Base-by-base conservation (phyloP, 768 basidiomycete species). In the Boletus coccyginus region DNA sequence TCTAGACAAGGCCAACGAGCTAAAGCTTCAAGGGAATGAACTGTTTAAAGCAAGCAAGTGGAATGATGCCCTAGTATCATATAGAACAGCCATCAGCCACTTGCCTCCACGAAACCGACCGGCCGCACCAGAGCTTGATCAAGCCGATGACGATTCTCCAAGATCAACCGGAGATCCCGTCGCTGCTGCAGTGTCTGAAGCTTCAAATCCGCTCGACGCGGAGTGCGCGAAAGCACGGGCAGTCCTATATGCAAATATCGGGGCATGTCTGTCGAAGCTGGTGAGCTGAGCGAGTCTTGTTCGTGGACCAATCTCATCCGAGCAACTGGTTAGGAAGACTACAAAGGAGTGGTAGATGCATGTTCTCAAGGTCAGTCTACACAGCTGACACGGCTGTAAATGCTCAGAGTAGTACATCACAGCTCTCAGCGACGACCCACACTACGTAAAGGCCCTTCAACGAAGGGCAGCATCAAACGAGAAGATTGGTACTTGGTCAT, bases 401-500 rank as follows among this genome's bases (percentile, higher is more conserved):
- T 10, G 10, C 19, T 21, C 53, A 52, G 50, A 61, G 14, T 57
- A 57, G 17, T 12, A 45, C 54, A 33, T n/a, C 44, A 38, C 65
- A 94, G 94, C 94, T 27, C 77, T 99, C n/a, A 72, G 78, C 33
- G 91, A 98, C 64, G 90, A 97, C 64, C 88, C 94, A 12, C 69
- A 74, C 21, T 96, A 98, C 67, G 70, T 88, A 61, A 98, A 96
- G 72, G 95, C 89, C 1, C 75, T 97, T 7, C 91, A 93, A 66
- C 77, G 97, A 62, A 84, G 97, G n/a, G 94, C 94, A 13, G 66
- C 81, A 21, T 91, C 90, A 8, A 96, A 94, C 67, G 93, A 94
- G 58, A 75, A 78, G 42, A 74, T 98, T 29, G 77, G 79, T 56
- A 84, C 88, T 11, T 98, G 95, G 95, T 80, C 90, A 9, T 87